phyloP scores from a whole-genome alignment of 306 rosid species.

The Lotus japonicus region DNA sequence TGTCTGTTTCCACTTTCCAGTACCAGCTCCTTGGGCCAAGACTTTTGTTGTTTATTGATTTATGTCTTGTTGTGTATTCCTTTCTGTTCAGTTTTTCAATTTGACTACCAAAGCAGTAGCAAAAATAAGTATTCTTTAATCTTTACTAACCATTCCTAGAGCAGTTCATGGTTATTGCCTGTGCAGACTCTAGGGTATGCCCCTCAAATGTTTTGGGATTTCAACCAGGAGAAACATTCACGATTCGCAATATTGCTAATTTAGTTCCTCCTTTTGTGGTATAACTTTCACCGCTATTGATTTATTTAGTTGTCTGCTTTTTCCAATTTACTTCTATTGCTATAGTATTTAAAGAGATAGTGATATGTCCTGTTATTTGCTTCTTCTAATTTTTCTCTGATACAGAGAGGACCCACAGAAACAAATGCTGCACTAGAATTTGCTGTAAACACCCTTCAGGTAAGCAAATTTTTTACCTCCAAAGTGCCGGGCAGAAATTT shows the following conservation, averaged over 20 bases:
- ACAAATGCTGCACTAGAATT: conserved; percentile 92
- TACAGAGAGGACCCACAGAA: conserved; percentile 85
- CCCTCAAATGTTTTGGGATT: conserved; percentile 83
- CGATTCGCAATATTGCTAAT: conserved; percentile 84
- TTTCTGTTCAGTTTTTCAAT: conserved; percentile 8
- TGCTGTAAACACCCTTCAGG: conserved; percentile 72
- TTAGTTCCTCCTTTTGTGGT: conserved; percentile 89
- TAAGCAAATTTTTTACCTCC: conserved; percentile 27
- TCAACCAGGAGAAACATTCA: conserved; percentile 94
- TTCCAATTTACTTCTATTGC: neutral
- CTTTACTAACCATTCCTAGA: conserved; percentile 44
- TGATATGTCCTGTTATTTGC: neutral
- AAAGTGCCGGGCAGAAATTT: neutral
- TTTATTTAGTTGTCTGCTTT: neutral
- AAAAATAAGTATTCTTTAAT: neutral
- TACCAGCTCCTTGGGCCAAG: neutral
- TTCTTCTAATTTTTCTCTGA: conserved; percentile 14
- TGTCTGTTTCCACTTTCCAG: neutral
- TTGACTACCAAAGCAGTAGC: neutral
- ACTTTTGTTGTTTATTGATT: neutral
- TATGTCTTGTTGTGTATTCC: conserved; percentile 1
- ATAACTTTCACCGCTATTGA: conserved; percentile 9
- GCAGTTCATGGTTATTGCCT: conserved; percentile 95
- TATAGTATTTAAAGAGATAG: neutral
- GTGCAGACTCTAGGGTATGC: conserved; percentile 99